phyloP scores from a whole-genome alignment of 768 basidiomycete genomes.

The Suillus spraguei region DNA sequence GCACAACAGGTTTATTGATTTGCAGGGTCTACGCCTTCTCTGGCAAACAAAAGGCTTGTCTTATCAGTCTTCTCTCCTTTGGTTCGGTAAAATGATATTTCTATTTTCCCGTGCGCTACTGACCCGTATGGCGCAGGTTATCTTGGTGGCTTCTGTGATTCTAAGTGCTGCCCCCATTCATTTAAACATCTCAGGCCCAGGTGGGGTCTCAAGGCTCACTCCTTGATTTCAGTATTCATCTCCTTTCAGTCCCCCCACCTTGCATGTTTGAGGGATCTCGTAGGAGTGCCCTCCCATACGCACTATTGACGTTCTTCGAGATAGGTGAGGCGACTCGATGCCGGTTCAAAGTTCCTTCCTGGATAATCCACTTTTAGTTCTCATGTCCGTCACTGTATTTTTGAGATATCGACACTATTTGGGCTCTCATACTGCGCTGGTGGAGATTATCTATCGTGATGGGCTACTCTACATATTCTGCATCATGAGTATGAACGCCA shows the following conservation, averaged over 20 bases:
- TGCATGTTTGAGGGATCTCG: conserved; percentile 5
- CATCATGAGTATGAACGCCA: neutral
- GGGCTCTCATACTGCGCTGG: neutral
- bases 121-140: neutral
- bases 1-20: neutral
- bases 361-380: neutral
- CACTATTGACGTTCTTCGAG: conserved; percentile 9
- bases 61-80: conserved; percentile 1
- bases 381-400: conserved; percentile 3
- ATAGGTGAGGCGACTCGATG: conserved; percentile 4
- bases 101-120: neutral
- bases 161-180: neutral
- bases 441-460: conserved; percentile 6
- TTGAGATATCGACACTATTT: conserved; percentile 10
- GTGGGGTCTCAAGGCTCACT: neutral
- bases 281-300: conserved; percentile 7
- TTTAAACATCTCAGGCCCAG: neutral
- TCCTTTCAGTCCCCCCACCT: neutral
- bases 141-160: neutral
- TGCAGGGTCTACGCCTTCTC: neutral
- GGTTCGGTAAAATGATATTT: neutral
- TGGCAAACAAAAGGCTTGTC: neutral
- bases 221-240: neutral
- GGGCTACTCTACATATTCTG: conserved; percentile 1
- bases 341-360: neutral